phyloP scores from a whole-genome alignment of 2,329 filamentous ascomycete genomes.

The Mariannaea elegans region DNA sequence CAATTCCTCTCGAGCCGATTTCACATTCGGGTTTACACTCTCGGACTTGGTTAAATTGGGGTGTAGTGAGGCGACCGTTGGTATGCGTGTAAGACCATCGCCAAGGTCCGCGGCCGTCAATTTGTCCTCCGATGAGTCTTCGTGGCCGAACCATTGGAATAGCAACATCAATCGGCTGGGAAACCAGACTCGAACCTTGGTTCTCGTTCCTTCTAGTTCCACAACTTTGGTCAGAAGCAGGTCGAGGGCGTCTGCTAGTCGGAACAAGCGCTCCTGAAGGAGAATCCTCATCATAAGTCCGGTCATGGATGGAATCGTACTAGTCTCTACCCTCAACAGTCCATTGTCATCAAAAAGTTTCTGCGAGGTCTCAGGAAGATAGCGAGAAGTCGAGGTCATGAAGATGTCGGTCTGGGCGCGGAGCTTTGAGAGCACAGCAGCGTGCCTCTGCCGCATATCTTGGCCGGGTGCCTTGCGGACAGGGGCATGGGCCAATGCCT shows the following conservation, averaged over 20 bases:
- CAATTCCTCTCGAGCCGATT: conserved; percentile 10
- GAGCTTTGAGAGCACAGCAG: not conserved
- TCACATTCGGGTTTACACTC: not conserved
- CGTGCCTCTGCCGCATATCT: conserved; percentile 12
- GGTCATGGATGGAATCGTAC: not conserved
- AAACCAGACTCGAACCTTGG: conserved; percentile 8
- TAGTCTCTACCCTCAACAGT: not conserved
- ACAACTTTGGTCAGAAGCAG: conserved; percentile 2
- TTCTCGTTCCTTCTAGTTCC: conserved; percentile 5
- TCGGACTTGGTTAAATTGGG: not conserved
- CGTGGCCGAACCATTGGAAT: conserved; percentile 11
- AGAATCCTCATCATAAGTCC: conserved; percentile 11
- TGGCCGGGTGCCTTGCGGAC: not conserved
- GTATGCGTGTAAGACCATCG: conserved; percentile 15
- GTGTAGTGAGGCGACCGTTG: not conserved
- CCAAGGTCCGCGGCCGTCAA: conserved; percentile 9
- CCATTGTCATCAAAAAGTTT: conserved; percentile 11
- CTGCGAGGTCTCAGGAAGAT: not conserved
- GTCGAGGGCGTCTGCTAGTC: conserved; percentile 4
- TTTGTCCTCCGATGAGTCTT: conserved; percentile 12
- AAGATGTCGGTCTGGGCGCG: conserved; percentile 3
- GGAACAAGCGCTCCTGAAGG: conserved; percentile 13
- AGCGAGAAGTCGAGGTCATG: not conserved
- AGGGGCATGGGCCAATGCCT: conserved; percentile 1
- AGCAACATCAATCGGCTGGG: conserved; percentile 3